A percentile compares a stretch with the other conserved stretches of the same genome.
Evolutionary conservation across 2,329 filamentous ascomycete genomes (phyloP).

Genomic region (Colletotrichum lindemuthianum): DNA sequence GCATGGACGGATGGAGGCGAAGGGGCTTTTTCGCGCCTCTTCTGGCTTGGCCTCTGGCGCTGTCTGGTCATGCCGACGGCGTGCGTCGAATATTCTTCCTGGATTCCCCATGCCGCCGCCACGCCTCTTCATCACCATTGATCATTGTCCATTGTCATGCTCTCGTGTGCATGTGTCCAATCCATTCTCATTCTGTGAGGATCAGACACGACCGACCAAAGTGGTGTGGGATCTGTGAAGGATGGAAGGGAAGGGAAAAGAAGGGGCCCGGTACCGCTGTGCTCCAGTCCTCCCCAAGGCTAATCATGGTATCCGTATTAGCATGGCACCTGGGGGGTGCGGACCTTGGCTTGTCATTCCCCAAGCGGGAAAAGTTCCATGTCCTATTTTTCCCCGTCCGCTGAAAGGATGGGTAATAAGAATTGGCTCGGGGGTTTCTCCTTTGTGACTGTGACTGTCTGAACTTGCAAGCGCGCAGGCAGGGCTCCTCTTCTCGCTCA

Average conservation of each 20-base stretch:
- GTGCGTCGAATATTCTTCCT: constrained; percentile 3
- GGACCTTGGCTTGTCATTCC: constrained; percentile 26
- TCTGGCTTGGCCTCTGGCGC: constrained; percentile 10
- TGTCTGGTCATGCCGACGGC: background rate
- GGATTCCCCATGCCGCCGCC: constrained; percentile 11
- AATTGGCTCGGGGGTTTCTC: background rate
- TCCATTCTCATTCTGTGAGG: too few species aligned
- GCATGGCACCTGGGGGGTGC: constrained; percentile 28
- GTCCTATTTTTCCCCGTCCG: constrained; percentile 16
- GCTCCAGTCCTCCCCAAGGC: constrained; percentile 11
- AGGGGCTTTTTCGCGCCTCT: background rate
- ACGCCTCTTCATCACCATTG: background rate
- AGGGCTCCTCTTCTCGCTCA: constrained; percentile 10
- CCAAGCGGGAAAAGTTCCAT: constrained; percentile 23
- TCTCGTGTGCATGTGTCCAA: too few species aligned
- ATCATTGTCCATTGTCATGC: too few species aligned
- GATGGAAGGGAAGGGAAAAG: constrained; percentile 4
- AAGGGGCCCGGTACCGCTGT: constrained; percentile 1
- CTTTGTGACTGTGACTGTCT: constrained; percentile 13
- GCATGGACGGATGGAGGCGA: background rate
- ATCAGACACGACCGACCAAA: constrained; percentile 25
- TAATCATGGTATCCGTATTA: constrained; percentile 21
- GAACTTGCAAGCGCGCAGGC: background rate
- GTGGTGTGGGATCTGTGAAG: background rate
- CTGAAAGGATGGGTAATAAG: constrained; percentile 10